phyloP scores from a whole-genome alignment of 164 flowering plant species.

The Paratinospora sagittata region DNA sequence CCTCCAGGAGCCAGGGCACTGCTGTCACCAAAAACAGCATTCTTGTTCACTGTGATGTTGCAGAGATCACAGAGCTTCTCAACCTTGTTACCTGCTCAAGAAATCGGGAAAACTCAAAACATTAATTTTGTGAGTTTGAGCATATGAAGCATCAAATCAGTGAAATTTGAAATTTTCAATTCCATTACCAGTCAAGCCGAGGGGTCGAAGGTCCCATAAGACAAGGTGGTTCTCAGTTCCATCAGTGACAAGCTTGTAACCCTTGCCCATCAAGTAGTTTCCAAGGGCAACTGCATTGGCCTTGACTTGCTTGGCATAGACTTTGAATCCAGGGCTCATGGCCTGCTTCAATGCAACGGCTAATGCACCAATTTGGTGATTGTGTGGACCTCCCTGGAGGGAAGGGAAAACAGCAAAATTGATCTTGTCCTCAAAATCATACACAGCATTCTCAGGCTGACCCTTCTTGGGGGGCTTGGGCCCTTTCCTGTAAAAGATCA shows the following conservation, averaged over 20 bases:
- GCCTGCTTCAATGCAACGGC: constrained; percentile 97
- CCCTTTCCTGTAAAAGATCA: constrained; percentile 99
- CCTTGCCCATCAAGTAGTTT: constrained; percentile 88
- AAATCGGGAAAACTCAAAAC: neutral
- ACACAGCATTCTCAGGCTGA: constrained; percentile 90
- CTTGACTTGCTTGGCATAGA: constrained; percentile 94
- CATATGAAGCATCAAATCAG: neutral
- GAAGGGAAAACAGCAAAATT: constrained; percentile 98
- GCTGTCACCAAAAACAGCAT: constrained; percentile 98
- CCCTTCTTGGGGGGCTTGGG: constrained; percentile 99
- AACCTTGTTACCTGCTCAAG: constrained; percentile 74
- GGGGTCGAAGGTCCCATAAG: constrained; percentile 99
- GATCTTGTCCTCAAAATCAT: constrained; percentile 92
- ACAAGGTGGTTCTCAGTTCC: constrained; percentile 99
- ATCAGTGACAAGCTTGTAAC: constrained; percentile 83
- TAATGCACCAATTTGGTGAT: constrained; percentile 96
- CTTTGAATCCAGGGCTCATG: constrained; percentile 82
- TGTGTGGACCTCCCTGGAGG: constrained; percentile 99
- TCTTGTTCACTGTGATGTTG: constrained; percentile 95
- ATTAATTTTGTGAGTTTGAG: neutral
- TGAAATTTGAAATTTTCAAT: neutral
- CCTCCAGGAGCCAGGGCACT: constrained; percentile 99
- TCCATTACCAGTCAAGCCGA: constrained; percentile 84
- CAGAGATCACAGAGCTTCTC: constrained; percentile 93
- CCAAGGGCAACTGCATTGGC: constrained; percentile 98